Percentiles rank a stretch among this genome's conserved stretches.
These are phyloP conservation scores for Colletotrichum godetiae DNA, from an alignment of 2,329 filamentous ascomycete species.

Conservation along the genomic window DNA sequence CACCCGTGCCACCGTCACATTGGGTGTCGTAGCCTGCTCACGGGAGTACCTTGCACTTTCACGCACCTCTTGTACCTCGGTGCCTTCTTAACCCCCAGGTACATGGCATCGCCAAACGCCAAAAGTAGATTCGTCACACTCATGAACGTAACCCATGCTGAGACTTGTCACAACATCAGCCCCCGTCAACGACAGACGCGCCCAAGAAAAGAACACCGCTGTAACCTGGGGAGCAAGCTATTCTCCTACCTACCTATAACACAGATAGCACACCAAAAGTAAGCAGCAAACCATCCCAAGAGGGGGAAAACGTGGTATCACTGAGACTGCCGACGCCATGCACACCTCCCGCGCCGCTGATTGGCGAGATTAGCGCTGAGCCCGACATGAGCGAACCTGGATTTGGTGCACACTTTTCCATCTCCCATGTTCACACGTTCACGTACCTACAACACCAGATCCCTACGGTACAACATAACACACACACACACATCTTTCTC, in stretches of 20 bases:
- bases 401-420: background rate
- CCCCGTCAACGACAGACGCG: background rate
- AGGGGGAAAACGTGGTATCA: slow-evolving; percentile 6
- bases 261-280: background rate
- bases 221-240: background rate
- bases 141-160: background rate
- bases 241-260: no score
- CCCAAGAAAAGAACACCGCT: background rate
- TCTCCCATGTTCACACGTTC: background rate
- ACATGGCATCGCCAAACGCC: no score
- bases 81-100: background rate
- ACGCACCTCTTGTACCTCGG: background rate
- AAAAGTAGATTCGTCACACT: background rate
- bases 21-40: background rate
- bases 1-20: slow-evolving; percentile 11
- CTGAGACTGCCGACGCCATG: slow-evolving; percentile 13
- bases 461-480: background rate
- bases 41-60: slow-evolving; percentile 17
- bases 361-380: slow-evolving; percentile 24
- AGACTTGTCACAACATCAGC: background rate
- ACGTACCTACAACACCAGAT: background rate
- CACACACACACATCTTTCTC: no score
- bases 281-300: background rate
- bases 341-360: slow-evolving; percentile 13
- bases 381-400: background rate